phyloP scores from a whole-genome alignment of 768 basidiomycete species.

The Chalciporus piperatus region DNA sequence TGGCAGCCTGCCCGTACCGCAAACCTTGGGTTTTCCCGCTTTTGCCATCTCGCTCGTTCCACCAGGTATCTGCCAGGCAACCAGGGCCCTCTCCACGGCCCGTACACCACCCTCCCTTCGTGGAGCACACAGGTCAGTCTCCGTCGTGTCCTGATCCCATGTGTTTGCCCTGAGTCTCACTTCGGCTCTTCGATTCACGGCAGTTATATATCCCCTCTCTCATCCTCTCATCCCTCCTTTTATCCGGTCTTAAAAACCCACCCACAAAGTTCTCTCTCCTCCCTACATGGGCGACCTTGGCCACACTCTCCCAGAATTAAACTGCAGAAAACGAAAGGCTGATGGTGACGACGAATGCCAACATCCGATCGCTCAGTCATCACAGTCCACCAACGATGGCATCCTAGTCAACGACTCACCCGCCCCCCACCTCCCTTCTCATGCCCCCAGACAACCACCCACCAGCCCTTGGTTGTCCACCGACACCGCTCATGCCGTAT shows the following conservation, averaged over 20 bases:
- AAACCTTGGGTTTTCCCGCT: slow-evolving; percentile 18
- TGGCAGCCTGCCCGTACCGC: slow-evolving; percentile 30
- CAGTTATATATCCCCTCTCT: slow-evolving; percentile 34
- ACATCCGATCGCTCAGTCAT: slow-evolving; percentile 33
- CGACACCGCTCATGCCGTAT: slow-evolving; percentile 27
- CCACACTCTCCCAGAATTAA: slow-evolving; percentile 45
- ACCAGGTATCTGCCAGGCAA: slow-evolving; percentile 31
- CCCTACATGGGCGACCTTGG: slow-evolving; percentile 61
- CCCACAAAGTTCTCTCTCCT: slow-evolving; percentile 22
- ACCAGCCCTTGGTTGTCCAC: slow-evolving; percentile 31
- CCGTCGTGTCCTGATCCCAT: slow-evolving; percentile 29
- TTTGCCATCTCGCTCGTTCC: slow-evolving; percentile 21
- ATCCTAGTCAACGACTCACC: slow-evolving; percentile 35
- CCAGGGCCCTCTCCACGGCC: slow-evolving; percentile 16
- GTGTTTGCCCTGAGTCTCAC: slow-evolving; percentile 35
- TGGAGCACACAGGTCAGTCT: slow-evolving; percentile 18
- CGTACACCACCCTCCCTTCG: neutral
- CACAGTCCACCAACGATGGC: slow-evolving; percentile 27
- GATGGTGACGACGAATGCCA: slow-evolving; percentile 45
- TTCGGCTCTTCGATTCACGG: slow-evolving; percentile 14
- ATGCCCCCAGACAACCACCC: slow-evolving; percentile 43
- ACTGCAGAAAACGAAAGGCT: slow-evolving; percentile 70
- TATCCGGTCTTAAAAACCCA: slow-evolving; percentile 15
- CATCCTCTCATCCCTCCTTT: slow-evolving; percentile 12
- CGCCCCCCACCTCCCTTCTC: slow-evolving; percentile 25